Percentiles rank a stretch among this genome's conserved stretches.
Evolutionary conservation across 2,329 filamentous ascomycete genomes (phyloP).

Genomic region (Blastomyces emzantsi): DNA sequence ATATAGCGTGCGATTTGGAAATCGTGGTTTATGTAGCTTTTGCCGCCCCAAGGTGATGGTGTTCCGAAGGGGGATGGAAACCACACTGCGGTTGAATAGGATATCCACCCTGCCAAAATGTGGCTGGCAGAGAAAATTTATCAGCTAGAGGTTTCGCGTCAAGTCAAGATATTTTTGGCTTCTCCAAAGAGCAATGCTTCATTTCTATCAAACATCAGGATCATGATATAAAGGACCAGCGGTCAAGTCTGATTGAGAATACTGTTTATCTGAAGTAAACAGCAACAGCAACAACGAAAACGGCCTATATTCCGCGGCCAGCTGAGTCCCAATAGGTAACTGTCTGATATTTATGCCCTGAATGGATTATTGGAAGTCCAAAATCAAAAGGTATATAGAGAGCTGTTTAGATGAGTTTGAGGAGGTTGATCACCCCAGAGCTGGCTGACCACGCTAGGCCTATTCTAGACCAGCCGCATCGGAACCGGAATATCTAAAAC

Average conservation of each 20-base stretch:
- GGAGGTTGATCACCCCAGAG: background rate
- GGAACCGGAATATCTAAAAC: background rate
- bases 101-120: background rate
- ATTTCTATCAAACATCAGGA: background rate
- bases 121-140: background rate
- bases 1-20: background rate
- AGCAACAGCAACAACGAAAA: background rate
- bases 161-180: too few relatives aligned
- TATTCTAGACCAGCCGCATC: background rate
- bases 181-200: background rate
- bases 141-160: background rate
- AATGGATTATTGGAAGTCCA: background rate
- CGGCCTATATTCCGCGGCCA: background rate
- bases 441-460: background rate
- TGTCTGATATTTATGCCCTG: background rate
- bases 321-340: background rate
- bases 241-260: background rate
- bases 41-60: background rate
- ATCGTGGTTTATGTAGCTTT: background rate
- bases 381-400: background rate
- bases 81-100: background rate
- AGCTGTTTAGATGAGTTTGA: background rate
- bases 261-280: background rate
- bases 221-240: background rate
- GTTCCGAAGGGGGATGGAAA: background rate